Evolutionary conservation across 2,329 filamentous ascomycete species (phyloP), one percentile per base, ranked within the genome.

Genomic region (Trichoderma polysporum): DNA sequence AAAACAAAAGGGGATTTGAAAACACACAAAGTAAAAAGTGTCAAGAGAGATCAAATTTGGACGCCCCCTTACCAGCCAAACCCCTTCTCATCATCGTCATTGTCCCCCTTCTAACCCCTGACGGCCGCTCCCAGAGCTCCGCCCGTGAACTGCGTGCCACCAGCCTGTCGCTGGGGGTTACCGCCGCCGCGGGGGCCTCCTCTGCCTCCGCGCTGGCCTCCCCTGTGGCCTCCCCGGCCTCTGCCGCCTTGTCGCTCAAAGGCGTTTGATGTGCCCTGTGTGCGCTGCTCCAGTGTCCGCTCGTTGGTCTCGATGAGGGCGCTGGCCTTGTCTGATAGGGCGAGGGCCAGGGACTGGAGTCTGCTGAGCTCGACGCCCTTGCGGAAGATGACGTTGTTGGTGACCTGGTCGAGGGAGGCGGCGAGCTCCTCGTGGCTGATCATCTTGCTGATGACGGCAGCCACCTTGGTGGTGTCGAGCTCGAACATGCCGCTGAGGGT

Each of bases 371-470:
- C 96, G 70, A 99, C 95, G 68, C 95, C 96, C 89, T 99, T 98
- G 81, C 95, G 91, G 92, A 99, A 99, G 83, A 98, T 95, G 81
- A 99, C 93, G 60, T 93, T 96, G 73, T 91, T 90, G 75, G 96
- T 97, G 81, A 99, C 94, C 82, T 99, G 95, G 84, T 99, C 96
- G 31, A 99, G 88, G 41, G 95, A 96, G 50, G 95, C 95, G 10
- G 92, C 92, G 58, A 99, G 90, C 81, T 99, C 95, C 82, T 99
- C 95, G 84, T 99, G 95, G 75, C 93, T 97, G 80, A 99, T 98
- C 95, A 99, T 99, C 85, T 97, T 97, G 86, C 93, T 97, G 76
- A 99, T 89, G 66, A 99, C 90, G 39, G 95, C 93, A n/a, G 91
- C 85, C 60, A 97, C 94, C 86, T 98, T 98, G 82, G 90, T 88